phyloP scores from a whole-genome alignment of 352 stramenopile genomes.

The Globisporangium rhizosaccharum region DNA sequence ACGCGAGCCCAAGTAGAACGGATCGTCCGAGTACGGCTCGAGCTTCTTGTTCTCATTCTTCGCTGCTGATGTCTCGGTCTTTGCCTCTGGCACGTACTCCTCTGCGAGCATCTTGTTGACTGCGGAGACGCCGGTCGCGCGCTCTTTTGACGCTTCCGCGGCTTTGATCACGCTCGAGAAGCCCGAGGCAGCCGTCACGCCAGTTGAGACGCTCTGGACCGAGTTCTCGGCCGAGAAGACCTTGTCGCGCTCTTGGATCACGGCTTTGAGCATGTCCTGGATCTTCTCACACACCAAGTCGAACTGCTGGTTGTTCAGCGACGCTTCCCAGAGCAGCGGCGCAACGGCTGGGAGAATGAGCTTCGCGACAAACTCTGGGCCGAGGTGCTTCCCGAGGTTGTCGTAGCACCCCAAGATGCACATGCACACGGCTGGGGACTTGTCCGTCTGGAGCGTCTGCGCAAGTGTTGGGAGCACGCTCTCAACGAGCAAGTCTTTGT shows the following conservation, averaged over 20 bases:
- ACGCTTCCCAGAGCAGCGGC: constrained; percentile 74
- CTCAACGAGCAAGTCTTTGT: constrained; percentile 83
- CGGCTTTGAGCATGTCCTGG: constrained; percentile 85
- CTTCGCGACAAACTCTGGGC: constrained; percentile 77
- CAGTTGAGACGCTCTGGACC: constrained; percentile 53
- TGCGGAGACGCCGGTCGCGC: constrained; percentile 51
- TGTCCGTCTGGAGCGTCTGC: constrained; percentile 71
- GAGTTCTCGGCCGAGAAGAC: constrained; percentile 65
- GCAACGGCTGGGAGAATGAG: constrained; percentile 78
- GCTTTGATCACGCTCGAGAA: constrained; percentile 61
- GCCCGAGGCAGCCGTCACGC: constrained; percentile 53
- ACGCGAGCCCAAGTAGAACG: constrained; percentile 61
- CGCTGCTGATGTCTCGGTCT: constrained; percentile 13
- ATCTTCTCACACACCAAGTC: constrained; percentile 85
- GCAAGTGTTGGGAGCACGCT: constrained; percentile 73
- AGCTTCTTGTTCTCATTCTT: constrained; percentile 27
- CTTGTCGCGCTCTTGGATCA: constrained; percentile 81
- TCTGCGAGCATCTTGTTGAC: constrained; percentile 79
- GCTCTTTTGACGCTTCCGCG: constrained; percentile 61
- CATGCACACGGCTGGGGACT: constrained; percentile 83
- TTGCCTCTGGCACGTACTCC: constrained; percentile 64
- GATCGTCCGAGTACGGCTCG: constrained; percentile 75
- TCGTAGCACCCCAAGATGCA: constrained; percentile 86
- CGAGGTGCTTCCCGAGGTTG: constrained; percentile 84
- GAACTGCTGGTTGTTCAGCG: constrained; percentile 78